A percentile compares a stretch with the other conserved stretches of the same genome.
Conservation (phyloP, 2,329 filamentous ascomycete genomes). For the Tothia fuscella region DNA sequence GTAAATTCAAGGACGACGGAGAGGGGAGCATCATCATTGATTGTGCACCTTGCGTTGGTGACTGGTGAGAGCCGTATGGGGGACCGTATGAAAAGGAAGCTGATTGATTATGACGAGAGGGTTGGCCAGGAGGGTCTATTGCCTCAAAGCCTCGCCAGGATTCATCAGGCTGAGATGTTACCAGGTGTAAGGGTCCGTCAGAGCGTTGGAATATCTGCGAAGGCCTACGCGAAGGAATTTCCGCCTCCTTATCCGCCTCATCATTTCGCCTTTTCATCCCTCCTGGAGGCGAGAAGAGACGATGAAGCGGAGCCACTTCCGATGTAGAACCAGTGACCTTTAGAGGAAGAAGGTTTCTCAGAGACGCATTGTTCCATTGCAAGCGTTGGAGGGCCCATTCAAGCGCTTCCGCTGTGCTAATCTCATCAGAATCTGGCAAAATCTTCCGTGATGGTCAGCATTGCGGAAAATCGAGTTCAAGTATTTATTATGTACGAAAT, state of each 20-base stretch:
- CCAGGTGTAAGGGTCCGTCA: not conserved
- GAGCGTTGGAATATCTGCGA: not conserved
- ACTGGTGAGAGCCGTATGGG: not conserved
- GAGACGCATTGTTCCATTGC: conserved; percentile 10
- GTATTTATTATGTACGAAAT: too few relatives aligned
- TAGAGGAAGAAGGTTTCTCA: not conserved
- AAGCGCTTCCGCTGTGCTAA: conserved; percentile 6
- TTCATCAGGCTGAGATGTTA: not conserved
- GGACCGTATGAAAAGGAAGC: conserved; percentile 3
- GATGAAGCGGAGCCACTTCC: not conserved
- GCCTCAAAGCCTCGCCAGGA: conserved; percentile 1
- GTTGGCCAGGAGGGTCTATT: conserved; percentile 7
- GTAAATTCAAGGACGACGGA: conserved; percentile 18
- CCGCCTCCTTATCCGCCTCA: not conserved
- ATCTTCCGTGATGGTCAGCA: conserved; percentile 3
- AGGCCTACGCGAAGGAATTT: conserved; percentile 1
- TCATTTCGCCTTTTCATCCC: conserved; percentile 7
- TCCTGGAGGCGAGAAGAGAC: not conserved
- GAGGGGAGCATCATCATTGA: conserved; percentile 14
- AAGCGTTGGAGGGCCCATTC: conserved; percentile 10
- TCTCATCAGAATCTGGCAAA: conserved; percentile 4
- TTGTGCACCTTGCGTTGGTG: conserved; percentile 6
- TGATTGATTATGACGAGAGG: not conserved
- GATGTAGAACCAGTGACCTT: not conserved
- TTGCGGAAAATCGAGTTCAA: not conserved